Base-by-base conservation (phyloP, 176 grass and related monocot genomes). In the Zoysia pacifica region DNA sequence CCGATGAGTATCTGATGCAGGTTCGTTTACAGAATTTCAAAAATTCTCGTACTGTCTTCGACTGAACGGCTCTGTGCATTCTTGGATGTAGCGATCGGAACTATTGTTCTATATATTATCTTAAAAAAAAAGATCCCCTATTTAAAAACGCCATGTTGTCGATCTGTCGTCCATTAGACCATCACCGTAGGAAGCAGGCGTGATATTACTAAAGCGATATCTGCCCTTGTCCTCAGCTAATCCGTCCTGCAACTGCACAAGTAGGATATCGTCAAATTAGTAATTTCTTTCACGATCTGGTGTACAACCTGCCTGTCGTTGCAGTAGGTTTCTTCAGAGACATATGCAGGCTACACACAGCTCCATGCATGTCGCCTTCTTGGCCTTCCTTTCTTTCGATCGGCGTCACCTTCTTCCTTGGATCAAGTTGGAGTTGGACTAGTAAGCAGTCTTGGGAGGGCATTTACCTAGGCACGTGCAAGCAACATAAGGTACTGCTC, bases 361-460 rank as follows among this genome's bases (percentile, higher is more conserved):
- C 43, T 15, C 52, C 82, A 69, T 77, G 64, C 81, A 52, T 48
- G 52, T 72, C 14, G 38, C 67, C 56, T 35, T 61, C 58, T 61
- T 35, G 9, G 1, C 19, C 58, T 61, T 61, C 5, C 28, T 60
- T 60, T 20, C 6, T 60, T 60, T 28, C 20, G 56, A 60, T 19
- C 55, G 18, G 55, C 3, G 55, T 59, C 55, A 6, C 55, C 16
- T 63, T 85, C 45, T 62, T 51, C 44, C 47, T 44, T 38, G 11
- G 3, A 43, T 67, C 14, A 38, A 47, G 20, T 67, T 56, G 38
- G 65, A 47, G 56, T 65, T 40, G 43, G 49, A 48, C 38, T 81
- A 28, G 28, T 28, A 28, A 28, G 28, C 28, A 28, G 79, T 15
- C 36, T 36, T 47, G 19, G 65, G 3, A 11, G 56, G 18, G 52